Evolutionary conservation across 306 rosid species (phyloP).

Genomic region (Quercus suber): DNA sequence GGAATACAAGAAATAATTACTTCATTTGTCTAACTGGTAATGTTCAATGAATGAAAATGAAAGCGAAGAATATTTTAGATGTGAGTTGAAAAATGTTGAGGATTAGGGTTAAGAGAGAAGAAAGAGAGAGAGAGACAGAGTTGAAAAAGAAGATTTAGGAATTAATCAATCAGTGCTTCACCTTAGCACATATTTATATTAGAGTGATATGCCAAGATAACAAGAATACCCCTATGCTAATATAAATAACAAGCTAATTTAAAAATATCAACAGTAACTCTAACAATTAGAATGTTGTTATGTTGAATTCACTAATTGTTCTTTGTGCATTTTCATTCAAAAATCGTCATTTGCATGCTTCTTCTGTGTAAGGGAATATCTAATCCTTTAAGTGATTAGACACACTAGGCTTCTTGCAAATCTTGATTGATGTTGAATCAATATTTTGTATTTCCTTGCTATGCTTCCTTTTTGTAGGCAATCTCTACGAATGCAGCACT

Average conservation of each 20-base stretch:
- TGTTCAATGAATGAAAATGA: not conserved
- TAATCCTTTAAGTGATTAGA: constrained; percentile 4
- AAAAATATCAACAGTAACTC: too few species aligned
- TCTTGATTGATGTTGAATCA: not conserved
- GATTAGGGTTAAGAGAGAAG: too few species aligned
- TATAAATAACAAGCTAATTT: too few species aligned
- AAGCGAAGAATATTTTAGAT: not conserved
- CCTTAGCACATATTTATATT: too few species aligned
- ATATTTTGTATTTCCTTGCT: not conserved
- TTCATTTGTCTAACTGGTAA: not conserved
- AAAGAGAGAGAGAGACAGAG: too few species aligned
- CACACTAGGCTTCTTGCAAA: not conserved
- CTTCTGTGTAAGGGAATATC: constrained; percentile 12
- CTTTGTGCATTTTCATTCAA: not conserved
- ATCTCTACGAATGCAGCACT: not conserved
- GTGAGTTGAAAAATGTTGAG: too few species aligned
- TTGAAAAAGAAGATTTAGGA: too few species aligned
- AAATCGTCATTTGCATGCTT: not conserved
- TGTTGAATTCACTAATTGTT: not conserved
- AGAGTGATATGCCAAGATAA: too few species aligned
- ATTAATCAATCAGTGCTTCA: too few species aligned
- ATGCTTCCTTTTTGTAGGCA: not conserved
- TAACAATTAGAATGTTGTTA: too few species aligned
- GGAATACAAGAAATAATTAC: not conserved
- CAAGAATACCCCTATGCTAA: too few species aligned